Evolutionary conservation across 768 basidiomycete species (phyloP), one percentile per base, ranked within the genome.

Genomic region (Tulasnella sp.): DNA sequence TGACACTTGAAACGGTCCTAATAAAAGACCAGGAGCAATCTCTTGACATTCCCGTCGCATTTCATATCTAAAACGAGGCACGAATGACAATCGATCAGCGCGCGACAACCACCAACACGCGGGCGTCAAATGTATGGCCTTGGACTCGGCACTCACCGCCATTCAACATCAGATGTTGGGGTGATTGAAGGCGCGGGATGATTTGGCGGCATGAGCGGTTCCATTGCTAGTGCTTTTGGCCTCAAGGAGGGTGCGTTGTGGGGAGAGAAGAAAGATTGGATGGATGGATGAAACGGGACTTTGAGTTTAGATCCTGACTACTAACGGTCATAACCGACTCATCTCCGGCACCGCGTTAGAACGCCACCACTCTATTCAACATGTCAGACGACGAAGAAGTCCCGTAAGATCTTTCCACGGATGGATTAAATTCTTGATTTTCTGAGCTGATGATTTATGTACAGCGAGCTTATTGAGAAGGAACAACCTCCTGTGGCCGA

Each of bases 21-120:
- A 80, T 26, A 82, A 75, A 38, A 96, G 81, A 17, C 82, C 82
- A 24, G 88, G 85, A 0, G 89, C 75, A 64, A 95, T 94, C 70
- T 93, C 87, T 73, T 96, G 92, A 66, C 89, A 91, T 67, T 94
- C 86, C n/a, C 92, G 77, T 29, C 92, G 79, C 93, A 96, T 94
- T 72, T 95, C 92, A 67, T 96, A 96, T 67, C 87, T 90, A 47
- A 3, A 56, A 27, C 9, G 47, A 23, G 17, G 23, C 49, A 64
- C 56, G 52, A 61, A 34, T 43, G 19, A 41, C 32, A 43, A 51
- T 56, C 49, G 51, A 42, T 47, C 51, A 43, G 30, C 21, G 49
- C 41, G 41, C 41, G 41, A 43, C 19, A n/a, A 11, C 19, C 11
- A 11, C 11, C 41, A 21, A 10, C 24, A 44, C 11, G 34, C 26